Evolutionary conservation across 495 filamentous ascomycete species (phyloP), one percentile per base, ranked within the genome.

Genomic region (Penicillium ucsense): DNA sequence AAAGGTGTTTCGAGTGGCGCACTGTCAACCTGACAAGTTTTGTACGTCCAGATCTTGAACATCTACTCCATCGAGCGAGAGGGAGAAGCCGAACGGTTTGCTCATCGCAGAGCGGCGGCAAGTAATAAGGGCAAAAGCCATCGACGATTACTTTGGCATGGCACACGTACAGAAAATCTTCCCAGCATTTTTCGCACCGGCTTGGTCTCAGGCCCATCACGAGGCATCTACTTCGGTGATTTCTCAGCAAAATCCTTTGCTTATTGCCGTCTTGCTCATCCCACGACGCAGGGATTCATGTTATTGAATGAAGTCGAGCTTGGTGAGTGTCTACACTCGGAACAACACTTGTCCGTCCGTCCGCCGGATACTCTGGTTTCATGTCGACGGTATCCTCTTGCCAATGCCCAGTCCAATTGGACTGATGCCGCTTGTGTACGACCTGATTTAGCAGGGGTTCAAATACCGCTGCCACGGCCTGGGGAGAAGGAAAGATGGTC

Each of bases 131-230:
- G 7, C 4, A 7, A 6, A 28, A 31, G 39, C 8, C 5, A 31
- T 1, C 28, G 39, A 5, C 39, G 39, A n/a, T 30, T 41, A 1
- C 8, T 41, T 11, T 41, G 39, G 39, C 39, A 41, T 31, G 39
- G 39, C 39, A 30, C 39, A 3, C 9, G 76, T 98, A 11, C 80
- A 80, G 48, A 94, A 90, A 11, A 31, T 6, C 31, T 41, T 10
- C 9, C 39, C 28, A 41, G 39, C 4, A 41, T 41, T 6, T 6
- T 41, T n/a, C 39, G 39, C n/a, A 27, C 29, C 29, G 39, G 29
- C 9, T 6, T 41, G 29, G 9, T 4, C 4, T 30, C 31, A 30
- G 39, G 39, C 4, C 39, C 39, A n/a, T n/a, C 9, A 30, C 2
- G 8, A 0, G 39, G 39, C 6, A 41, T 41, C 11, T 41, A 30